phyloP scores from a whole-genome alignment of 495 filamentous ascomycete genomes.

The Chaetomium fimeti region DNA sequence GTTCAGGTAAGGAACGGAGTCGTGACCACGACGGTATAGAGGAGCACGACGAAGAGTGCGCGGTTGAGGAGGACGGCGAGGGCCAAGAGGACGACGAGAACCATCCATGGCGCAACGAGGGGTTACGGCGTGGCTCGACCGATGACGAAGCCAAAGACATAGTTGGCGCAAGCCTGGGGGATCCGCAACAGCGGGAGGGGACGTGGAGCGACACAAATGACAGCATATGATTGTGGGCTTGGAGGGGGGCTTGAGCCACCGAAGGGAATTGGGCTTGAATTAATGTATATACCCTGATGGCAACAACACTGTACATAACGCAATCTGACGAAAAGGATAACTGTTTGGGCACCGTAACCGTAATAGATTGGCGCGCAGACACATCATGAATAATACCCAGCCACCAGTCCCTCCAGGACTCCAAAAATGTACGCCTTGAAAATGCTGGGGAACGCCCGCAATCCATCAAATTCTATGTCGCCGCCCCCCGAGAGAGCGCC shows the following conservation, averaged over 20 bases:
- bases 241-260: background rate
- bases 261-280: conserved; percentile 7
- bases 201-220: conserved; percentile 24
- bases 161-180: conserved; percentile 21
- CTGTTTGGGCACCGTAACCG: background rate
- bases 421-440: background rate
- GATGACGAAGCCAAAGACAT: conserved; percentile 16
- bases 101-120: conserved; percentile 39
- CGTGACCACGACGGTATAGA: conserved; percentile 22
- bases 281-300: conserved; percentile 2
- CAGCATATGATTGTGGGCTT: conserved; percentile 3
- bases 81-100: conserved; percentile 28
- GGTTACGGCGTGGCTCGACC: conserved; percentile 17
- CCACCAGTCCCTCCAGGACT: background rate
- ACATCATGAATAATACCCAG: background rate
- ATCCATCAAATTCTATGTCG: background rate
- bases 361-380: background rate
- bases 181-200: conserved; percentile 21
- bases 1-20: background rate
- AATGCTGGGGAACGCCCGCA: conserved; percentile 14
- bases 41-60: conserved; percentile 25
- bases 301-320: background rate
- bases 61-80: conserved; percentile 22
- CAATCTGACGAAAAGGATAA: background rate
- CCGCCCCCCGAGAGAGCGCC: background rate